Percentiles rank a stretch among this genome's conserved stretches.
phyloP scores from a whole-genome alignment of 2,329 filamentous ascomycete genomes.

The Apiospora malaysiana region DNA sequence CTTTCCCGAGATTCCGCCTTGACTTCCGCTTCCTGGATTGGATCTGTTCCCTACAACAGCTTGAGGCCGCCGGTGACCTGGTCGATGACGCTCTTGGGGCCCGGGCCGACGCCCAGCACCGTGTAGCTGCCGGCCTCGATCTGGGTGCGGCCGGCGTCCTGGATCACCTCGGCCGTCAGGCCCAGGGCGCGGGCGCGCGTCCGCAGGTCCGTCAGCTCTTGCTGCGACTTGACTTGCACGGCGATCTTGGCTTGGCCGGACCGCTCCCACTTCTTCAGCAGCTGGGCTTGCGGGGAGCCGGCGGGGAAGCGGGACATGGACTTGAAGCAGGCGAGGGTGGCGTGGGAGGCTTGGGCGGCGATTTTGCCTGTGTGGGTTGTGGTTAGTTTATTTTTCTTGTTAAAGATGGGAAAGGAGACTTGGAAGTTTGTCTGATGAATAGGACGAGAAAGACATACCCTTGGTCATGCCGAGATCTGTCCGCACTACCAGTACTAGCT shows the following conservation, averaged over 20 bases:
- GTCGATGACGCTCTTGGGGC: constrained; percentile 86
- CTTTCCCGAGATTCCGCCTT: no score
- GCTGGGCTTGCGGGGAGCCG: constrained; percentile 58
- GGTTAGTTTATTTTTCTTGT: constrained; percentile 21
- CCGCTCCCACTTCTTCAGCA: constrained; percentile 85
- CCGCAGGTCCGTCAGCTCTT: constrained; percentile 76
- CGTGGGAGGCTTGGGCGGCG: constrained; percentile 91
- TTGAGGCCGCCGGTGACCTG: constrained; percentile 58
- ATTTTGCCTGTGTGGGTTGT: constrained; percentile 81
- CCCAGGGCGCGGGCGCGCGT: constrained; percentile 83
- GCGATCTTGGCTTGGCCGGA: constrained; percentile 93
- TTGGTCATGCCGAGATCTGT: constrained; percentile 98
- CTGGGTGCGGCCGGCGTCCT: constrained; percentile 96
- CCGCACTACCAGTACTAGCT: constrained; percentile 88
- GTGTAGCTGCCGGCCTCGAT: constrained; percentile 93
- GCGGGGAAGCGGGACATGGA: constrained; percentile 64
- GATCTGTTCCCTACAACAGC: constrained; percentile 35
- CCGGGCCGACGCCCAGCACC: constrained; percentile 83
- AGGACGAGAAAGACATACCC: constrained; percentile 60
- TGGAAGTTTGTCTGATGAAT: not conserved
- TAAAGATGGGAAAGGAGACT: not conserved
- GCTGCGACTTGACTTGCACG: constrained; percentile 84
- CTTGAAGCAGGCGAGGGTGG: constrained; percentile 98
- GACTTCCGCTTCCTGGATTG: no score
- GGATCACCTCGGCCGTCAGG: constrained; percentile 86